These are phyloP conservation scores for Perkinsus olseni DNA, from an alignment of 169 alveolate species.

Conservation along the genomic window DNA sequence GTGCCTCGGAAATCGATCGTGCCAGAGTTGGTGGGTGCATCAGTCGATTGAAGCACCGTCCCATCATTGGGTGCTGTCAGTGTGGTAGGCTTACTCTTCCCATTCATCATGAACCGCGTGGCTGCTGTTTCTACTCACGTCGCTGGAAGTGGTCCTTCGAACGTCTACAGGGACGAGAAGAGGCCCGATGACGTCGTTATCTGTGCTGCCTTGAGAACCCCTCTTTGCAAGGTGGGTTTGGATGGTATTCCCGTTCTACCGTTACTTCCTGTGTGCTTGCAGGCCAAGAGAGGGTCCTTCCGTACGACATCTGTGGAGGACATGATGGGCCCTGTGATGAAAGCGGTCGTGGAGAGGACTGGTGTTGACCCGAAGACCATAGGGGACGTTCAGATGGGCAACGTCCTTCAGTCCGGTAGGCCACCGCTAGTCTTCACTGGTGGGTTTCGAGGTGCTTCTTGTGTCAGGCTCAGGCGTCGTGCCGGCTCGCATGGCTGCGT, in stretches of 20 bases:
- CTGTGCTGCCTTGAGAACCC: constrained; percentile 78
- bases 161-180: not conserved
- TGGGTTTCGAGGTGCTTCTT: constrained; percentile 21
- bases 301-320: constrained; percentile 72
- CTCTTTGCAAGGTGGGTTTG: constrained; percentile 70
- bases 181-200: constrained; percentile 70
- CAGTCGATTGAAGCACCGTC: not conserved
- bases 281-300: constrained; percentile 24
- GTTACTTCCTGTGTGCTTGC: not conserved
- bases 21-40: too few species aligned
- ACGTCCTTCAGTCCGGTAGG: constrained; percentile 23
- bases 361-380: constrained; percentile 53
- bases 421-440: not conserved
- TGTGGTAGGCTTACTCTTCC: not conserved
- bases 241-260: constrained; percentile 37
- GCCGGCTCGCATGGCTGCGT: constrained; percentile 60
- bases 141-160: not conserved
- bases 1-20: too few species aligned
- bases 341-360: constrained; percentile 54
- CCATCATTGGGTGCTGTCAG: not conserved
- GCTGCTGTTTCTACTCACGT: not conserved
- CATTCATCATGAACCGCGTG: not conserved
- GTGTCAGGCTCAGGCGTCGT: constrained; percentile 70
- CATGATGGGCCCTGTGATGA: constrained; percentile 58
- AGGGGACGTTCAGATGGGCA: constrained; percentile 76